Evolutionary conservation across 345 rosid genomes (phyloP), one percentile per base, ranked within the genome.

Genomic region (Viola odorata): DNA sequence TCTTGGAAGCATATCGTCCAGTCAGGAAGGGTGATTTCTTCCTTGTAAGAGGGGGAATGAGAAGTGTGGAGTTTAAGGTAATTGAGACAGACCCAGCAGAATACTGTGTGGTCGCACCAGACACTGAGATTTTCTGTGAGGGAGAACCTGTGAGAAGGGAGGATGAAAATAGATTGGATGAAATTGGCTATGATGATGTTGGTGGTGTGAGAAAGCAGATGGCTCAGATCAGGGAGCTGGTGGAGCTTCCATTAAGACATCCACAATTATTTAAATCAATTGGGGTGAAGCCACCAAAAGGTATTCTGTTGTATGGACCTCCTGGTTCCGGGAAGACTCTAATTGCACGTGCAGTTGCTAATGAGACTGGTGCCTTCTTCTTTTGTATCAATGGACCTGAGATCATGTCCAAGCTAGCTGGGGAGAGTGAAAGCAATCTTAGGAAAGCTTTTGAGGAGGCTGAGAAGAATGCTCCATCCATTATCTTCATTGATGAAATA

Each of bases 281-380:
- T 73, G 98, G 98, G 77, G 98, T 92, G 62, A 92, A 92, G 80
- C 98, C 98, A 66, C 98, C 98, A 0, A 92, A 89, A 62, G 96
- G 98, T 60, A 89, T 92, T 66, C 68, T 91, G 55, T 89, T 91
- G 13, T 91, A 82, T 63, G 98, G 76, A 57, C 76, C 76, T 66
- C 69, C 67, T 62, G 67, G 61, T 63, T 67, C 73, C 38, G 72
- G 75, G 17, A 92, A 92, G 83, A 92, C 98, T 54, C 71, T 92
- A 7, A 85, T 92, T 76, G 98, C 98, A 37, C 86, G 98, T 41
- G 96, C 98, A 41, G 98, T 92, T 75, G 97, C 81, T 14, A 73
- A 92, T 62, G 96, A 92, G 73, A 92, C 98, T 0, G 96, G 98
- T 60, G 98, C 97, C 38, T 92, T 92, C 70, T 92, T 92, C 80